Evolutionary conservation across 2,329 filamentous ascomycete species (phyloP).

Genomic region (Albophoma yamanashiensis): DNA sequence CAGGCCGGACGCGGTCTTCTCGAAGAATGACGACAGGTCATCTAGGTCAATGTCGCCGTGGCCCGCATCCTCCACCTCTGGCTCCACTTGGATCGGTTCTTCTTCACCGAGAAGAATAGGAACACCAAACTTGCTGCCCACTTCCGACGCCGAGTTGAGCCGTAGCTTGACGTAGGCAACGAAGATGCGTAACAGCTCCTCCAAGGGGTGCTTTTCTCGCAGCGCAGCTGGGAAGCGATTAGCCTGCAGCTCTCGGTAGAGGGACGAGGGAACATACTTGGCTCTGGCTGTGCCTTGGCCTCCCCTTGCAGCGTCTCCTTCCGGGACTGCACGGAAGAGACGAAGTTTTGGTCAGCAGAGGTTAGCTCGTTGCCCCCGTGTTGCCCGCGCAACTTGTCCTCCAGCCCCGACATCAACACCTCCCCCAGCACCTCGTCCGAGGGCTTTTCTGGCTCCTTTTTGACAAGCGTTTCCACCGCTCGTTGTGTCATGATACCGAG

Average conservation of each 20-base stretch:
- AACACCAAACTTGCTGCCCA: slow-evolving; percentile 24
- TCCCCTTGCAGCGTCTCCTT: slow-evolving; percentile 22
- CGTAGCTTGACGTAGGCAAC: slow-evolving; percentile 20
- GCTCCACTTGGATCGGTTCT: slow-evolving; percentile 8
- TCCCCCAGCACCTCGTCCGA: slow-evolving; percentile 44
- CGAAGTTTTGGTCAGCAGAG: slow-evolving; percentile 22
- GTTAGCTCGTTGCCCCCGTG: slow-evolving; percentile 20
- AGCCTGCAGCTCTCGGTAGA: neutral
- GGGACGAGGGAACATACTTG: slow-evolving; percentile 1
- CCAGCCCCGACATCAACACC: slow-evolving; percentile 45
- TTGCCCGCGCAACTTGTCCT: slow-evolving; percentile 30
- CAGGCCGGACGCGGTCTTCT: slow-evolving; percentile 28
- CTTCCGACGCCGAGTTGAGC: slow-evolving; percentile 19
- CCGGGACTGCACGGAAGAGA: slow-evolving; percentile 20
- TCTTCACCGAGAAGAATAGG: slow-evolving; percentile 19
- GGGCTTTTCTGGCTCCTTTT: slow-evolving; percentile 34
- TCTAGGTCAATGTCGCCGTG: slow-evolving; percentile 26
- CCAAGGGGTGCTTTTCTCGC: slow-evolving; percentile 26
- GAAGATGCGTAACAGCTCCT: slow-evolving; percentile 25
- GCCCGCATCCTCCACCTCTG: slow-evolving; percentile 9
- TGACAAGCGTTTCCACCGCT: slow-evolving; percentile 43
- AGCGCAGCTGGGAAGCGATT: slow-evolving; percentile 14
- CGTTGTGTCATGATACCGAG: slow-evolving; percentile 36
- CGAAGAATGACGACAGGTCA: slow-evolving; percentile 30
- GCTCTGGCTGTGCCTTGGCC: slow-evolving; percentile 10